These are phyloP conservation scores for Cryptosporidium tyzzeri DNA, from an alignment of 169 alveolate genomes.

Conservation along the genomic window DNA sequence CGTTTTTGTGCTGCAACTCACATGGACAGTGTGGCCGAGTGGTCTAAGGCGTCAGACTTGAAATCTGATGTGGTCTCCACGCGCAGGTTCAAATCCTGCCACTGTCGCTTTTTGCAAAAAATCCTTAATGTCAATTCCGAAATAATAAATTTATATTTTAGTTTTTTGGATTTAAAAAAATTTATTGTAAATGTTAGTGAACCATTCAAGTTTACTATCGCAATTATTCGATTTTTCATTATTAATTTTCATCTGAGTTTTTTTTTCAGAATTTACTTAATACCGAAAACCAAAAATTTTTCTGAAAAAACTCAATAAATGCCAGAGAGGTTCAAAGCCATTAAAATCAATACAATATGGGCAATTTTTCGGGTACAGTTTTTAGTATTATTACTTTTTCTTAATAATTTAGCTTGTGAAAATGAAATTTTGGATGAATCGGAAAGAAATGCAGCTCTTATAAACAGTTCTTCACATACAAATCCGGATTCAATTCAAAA, in stretches of 20 bases:
- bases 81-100: slow-evolving; percentile 79
- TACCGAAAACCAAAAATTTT: background rate
- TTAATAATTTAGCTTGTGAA: background rate
- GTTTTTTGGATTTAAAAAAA: background rate
- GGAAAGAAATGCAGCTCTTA: background rate
- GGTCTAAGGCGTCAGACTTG: slow-evolving; percentile 79
- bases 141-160: background rate
- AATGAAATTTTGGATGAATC: background rate
- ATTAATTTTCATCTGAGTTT: background rate
- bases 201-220: background rate
- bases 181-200: background rate
- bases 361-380: background rate
- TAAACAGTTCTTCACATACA: background rate
- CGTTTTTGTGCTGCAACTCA: background rate
- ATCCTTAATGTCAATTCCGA: background rate
- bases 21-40: slow-evolving; percentile 77
- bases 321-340: background rate
- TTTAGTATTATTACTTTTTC: background rate
- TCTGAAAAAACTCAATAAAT: background rate
- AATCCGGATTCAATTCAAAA: slow-evolving; percentile 3
- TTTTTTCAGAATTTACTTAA: background rate
- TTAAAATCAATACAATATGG: background rate
- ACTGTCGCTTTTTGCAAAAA: slow-evolving; percentile 33
- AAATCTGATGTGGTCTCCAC: slow-evolving; percentile 78
- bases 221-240: background rate